Base-by-base conservation (phyloP, 1,139 yeast species). In the Geotrichum australiense region DNA sequence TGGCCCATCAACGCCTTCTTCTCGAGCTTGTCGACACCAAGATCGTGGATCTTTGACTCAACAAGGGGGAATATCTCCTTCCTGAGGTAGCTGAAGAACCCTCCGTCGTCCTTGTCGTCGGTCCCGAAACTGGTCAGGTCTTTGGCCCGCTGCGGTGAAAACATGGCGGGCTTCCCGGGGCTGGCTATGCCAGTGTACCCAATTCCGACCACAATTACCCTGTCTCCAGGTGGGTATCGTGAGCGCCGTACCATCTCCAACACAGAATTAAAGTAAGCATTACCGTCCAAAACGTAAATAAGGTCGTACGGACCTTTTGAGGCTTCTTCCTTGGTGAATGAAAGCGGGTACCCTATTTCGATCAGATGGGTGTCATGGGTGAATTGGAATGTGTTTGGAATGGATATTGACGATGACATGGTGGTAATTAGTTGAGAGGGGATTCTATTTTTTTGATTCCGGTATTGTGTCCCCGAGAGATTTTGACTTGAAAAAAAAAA, bases 211-310 rank as follows among this genome's bases (percentile, higher is more conserved):
- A 39, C 37, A 6, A 39, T 39, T 3, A 38, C 23, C 5, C 16
- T 25, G 16, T 34, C 36, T 5, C 42, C 42, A 5, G 42, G 5
- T n/a, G 42, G 42, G 23, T 30, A 39, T 15, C 37, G 14, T 5
- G 42, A 39, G 15, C 42, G 8, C 11, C 42, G 23, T 7, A 39
- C 29, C 4, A 30, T 28, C 22, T 39, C 42, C 18, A 34, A 16
- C 11, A 24, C 33, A 10, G 42, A 39, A 8, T 11, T 27, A 16
- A 33, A 39, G 23, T 33, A 39, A 12, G 42, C 42, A 19, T 39
- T 39, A 5, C 42, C 42, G 28, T 39, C 42, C 1, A 31, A 23
- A 15, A 39, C 30, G 25, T 39, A 39, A 19, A 35, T 34, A 11
- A 35, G n/a, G n/a, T n/a, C n/a, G n/a, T n/a, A n/a, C n/a, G n/a